A percentile compares a stretch with the other conserved stretches of the same genome.
phyloP scores from a whole-genome alignment of 345 rosid genomes.

The Pistacia atlantica region DNA sequence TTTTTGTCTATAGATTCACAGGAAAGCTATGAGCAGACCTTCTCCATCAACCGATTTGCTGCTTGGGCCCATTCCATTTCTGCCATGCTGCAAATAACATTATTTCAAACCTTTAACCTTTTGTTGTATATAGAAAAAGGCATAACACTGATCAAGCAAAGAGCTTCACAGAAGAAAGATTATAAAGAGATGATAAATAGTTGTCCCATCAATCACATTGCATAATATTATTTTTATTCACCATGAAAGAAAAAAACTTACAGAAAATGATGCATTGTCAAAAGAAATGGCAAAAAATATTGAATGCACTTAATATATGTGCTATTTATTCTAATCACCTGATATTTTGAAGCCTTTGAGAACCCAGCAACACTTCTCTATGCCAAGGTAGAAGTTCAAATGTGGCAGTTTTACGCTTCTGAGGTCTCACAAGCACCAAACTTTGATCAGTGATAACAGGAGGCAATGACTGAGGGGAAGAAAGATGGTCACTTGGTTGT shows the following conservation, averaged over 20 bases:
- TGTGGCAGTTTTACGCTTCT: slow-evolving; percentile 69
- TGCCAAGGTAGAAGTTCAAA: slow-evolving; percentile 67
- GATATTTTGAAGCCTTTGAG: slow-evolving; percentile 52
- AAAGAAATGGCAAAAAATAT: background rate
- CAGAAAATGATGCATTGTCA: background rate
- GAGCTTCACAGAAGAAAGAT: slow-evolving; percentile 2
- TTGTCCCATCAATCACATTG: background rate
- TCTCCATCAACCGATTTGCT: slow-evolving; percentile 65
- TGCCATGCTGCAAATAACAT: slow-evolving; percentile 53
- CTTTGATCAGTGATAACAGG: slow-evolving; percentile 37
- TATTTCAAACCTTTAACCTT: background rate
- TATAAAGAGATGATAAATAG: background rate
- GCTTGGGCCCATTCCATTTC: slow-evolving; percentile 75
- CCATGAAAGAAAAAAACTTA: background rate
- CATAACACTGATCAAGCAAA: background rate
- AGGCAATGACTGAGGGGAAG: slow-evolving; percentile 39
- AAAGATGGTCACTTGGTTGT: slow-evolving; percentile 37
- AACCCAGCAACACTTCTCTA: slow-evolving; percentile 51
- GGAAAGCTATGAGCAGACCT: slow-evolving; percentile 45
- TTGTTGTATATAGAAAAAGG: background rate
- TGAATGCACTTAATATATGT: background rate
- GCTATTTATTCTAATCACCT: slow-evolving; percentile 46
- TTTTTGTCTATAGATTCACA: background rate
- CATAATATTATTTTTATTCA: background rate
- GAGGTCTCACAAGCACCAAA: slow-evolving; percentile 36